Evolutionary conservation across 78 protist genomes (phyloP).

Genomic region (Dictyostelium intermedium): DNA sequence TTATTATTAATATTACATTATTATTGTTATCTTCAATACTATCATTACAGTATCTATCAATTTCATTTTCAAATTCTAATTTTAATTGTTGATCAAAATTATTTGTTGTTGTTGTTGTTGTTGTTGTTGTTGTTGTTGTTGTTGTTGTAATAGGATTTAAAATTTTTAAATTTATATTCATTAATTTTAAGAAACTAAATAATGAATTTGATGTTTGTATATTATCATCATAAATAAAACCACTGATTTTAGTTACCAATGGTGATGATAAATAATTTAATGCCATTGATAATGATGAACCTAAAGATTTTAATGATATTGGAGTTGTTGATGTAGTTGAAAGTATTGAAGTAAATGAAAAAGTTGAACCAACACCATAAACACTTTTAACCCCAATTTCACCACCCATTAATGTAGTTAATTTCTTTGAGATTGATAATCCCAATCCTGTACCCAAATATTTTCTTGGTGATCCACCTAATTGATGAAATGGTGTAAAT

Average conservation of each 20-base stretch:
- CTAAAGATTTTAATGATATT: background rate
- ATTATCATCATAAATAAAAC: constrained; percentile 27
- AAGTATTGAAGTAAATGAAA: constrained; percentile 29
- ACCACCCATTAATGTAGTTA: constrained; percentile 75
- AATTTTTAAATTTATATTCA: background rate
- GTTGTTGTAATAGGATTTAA: background rate
- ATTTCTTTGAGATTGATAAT: constrained; percentile 55
- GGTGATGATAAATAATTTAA: background rate
- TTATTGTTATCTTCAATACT: background rate
- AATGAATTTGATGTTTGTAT: background rate
- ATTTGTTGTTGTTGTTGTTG: too few species aligned
- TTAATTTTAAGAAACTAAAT: background rate
- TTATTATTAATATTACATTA: background rate
- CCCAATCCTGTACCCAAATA: constrained; percentile 85
- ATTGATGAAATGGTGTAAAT: constrained; percentile 62
- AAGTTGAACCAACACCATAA: constrained; percentile 78
- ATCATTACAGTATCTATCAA: background rate
- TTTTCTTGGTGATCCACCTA: constrained; percentile 1
- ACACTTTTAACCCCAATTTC: constrained; percentile 22
- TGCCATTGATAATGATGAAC: background rate
- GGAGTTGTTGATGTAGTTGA: background rate
- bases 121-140: too few species aligned
- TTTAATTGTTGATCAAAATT: background rate
- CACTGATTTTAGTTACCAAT: background rate
- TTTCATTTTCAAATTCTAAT: background rate